These are phyloP conservation scores for Coprinellus aureogranulatus DNA, from an alignment of 768 basidiomycete species.

Conservation along the genomic window DNA sequence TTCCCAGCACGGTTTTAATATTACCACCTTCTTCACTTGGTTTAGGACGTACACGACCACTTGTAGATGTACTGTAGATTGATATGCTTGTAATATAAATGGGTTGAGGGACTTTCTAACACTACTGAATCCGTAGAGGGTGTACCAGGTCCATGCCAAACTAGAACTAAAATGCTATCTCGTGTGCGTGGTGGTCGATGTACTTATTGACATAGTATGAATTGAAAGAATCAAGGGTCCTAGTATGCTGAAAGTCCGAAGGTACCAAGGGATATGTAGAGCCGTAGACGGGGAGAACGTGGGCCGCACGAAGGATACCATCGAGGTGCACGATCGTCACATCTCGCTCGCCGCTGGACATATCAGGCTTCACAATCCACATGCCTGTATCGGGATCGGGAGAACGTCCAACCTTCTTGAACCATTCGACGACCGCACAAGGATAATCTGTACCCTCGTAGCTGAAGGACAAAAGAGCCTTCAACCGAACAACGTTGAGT, in stretches of 20 bases:
- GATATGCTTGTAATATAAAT: no score
- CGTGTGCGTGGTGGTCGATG: slow-evolving; percentile 14
- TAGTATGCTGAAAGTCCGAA: slow-evolving; percentile 14
- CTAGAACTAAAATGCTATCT: not conserved
- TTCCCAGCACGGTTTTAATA: no score
- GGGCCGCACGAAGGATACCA: slow-evolving; percentile 21
- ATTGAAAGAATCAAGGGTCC: slow-evolving; percentile 20
- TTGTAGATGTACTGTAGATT: no score
- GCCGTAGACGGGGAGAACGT: slow-evolving; percentile 26
- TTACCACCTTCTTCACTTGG: no score
- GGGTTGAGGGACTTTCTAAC: no score
- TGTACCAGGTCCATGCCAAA: no score
- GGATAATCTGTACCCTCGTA: slow-evolving; percentile 12
- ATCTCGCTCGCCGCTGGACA: not conserved
- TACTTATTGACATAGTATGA: slow-evolving; percentile 16
- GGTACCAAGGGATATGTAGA: slow-evolving; percentile 9
- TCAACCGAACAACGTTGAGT: slow-evolving; percentile 8
- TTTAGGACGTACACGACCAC: no score
- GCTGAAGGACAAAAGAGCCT: slow-evolving; percentile 25
- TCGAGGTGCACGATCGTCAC: slow-evolving; percentile 9
- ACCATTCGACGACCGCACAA: slow-evolving; percentile 35
- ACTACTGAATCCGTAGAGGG: no score
- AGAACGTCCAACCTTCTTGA: slow-evolving; percentile 11
- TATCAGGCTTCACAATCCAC: slow-evolving; percentile 21
- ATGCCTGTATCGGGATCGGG: slow-evolving; percentile 29